Percentiles rank a stretch among this genome's conserved stretches.
Evolutionary conservation across 345 rosid species (phyloP).

Genomic region (Anastatica hierochuntica): DNA sequence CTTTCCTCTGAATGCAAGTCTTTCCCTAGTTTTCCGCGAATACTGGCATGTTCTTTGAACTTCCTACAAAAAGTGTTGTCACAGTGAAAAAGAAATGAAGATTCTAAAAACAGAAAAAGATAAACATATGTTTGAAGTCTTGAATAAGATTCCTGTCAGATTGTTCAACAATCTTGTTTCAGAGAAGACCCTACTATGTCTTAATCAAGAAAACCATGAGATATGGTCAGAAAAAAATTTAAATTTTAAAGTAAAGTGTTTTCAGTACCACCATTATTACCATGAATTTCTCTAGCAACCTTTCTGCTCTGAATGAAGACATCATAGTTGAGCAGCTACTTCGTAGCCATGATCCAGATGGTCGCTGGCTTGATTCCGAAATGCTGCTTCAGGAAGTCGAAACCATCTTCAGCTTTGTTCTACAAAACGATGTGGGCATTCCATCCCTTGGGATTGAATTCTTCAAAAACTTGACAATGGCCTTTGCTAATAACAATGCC

Average conservation of each 20-base stretch:
- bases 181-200: constrained; percentile 17
- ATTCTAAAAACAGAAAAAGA: background rate
- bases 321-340: constrained; percentile 45
- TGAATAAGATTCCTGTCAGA: constrained; percentile 21
- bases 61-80: background rate
- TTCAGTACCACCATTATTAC: background rate
- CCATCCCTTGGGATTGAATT: background rate
- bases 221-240: too few species aligned
- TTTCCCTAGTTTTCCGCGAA: background rate
- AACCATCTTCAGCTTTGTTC: constrained; percentile 38
- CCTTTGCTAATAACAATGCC: too few species aligned
- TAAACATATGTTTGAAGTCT: constrained; percentile 8
- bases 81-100: background rate
- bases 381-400: constrained; percentile 46
- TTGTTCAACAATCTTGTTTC: constrained; percentile 22
- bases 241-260: background rate
- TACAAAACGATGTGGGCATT: constrained; percentile 24
- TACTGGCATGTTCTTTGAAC: too few species aligned
- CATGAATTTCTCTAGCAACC: constrained; percentile 13
- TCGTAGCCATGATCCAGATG: constrained; percentile 66
- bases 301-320: constrained; percentile 32
- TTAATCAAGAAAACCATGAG: too few species aligned
- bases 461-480: background rate
- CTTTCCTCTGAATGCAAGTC: constrained; percentile 9
- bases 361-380: constrained; percentile 53